These are phyloP conservation scores for Cladosporium colombiae DNA, from an alignment of 2,329 filamentous ascomycete species.

Conservation along the genomic window DNA sequence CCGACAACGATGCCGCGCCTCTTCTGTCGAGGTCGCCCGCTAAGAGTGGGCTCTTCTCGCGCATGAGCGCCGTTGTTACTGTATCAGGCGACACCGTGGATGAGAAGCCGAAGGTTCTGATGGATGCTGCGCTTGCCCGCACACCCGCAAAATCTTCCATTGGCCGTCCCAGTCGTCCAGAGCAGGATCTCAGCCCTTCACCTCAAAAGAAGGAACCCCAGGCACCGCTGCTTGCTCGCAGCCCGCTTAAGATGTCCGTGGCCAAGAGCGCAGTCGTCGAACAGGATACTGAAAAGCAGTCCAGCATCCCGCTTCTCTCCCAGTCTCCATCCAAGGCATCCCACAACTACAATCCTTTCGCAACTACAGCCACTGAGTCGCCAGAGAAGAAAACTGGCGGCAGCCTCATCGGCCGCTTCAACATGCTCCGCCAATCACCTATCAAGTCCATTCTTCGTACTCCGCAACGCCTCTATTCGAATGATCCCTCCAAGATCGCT, in stretches of 20 bases:
- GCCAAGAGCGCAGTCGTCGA: slow-evolving; percentile 26
- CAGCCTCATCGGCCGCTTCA: slow-evolving; percentile 45
- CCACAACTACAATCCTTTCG: slow-evolving; percentile 23
- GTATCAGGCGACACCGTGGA: not conserved
- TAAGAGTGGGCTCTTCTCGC: slow-evolving; percentile 14
- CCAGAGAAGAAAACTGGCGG: slow-evolving; percentile 35
- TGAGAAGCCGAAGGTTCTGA: slow-evolving; percentile 24
- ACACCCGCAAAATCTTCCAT: slow-evolving; percentile 28
- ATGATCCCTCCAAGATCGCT: slow-evolving; percentile 60
- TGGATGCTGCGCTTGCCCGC: slow-evolving; percentile 28
- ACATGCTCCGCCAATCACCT: slow-evolving; percentile 53
- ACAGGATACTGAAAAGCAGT: slow-evolving; percentile 22
- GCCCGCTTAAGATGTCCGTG: slow-evolving; percentile 32
- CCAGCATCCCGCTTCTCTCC: slow-evolving; percentile 33
- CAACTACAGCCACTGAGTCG: slow-evolving; percentile 33
- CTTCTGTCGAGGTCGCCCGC: slow-evolving; percentile 33
- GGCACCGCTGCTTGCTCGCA: slow-evolving; percentile 33
- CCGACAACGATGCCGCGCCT: slow-evolving; percentile 24
- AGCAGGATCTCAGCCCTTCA: slow-evolving; percentile 17
- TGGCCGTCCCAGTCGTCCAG: not conserved
- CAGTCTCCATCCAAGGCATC: slow-evolving; percentile 37
- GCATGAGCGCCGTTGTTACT: not conserved
- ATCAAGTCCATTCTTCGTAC: slow-evolving; percentile 66
- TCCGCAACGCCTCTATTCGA: slow-evolving; percentile 59
- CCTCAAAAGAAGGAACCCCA: slow-evolving; percentile 16